phyloP scores from a whole-genome alignment of 352 stramenopile species.

The Phytophthora capsici region DNA sequence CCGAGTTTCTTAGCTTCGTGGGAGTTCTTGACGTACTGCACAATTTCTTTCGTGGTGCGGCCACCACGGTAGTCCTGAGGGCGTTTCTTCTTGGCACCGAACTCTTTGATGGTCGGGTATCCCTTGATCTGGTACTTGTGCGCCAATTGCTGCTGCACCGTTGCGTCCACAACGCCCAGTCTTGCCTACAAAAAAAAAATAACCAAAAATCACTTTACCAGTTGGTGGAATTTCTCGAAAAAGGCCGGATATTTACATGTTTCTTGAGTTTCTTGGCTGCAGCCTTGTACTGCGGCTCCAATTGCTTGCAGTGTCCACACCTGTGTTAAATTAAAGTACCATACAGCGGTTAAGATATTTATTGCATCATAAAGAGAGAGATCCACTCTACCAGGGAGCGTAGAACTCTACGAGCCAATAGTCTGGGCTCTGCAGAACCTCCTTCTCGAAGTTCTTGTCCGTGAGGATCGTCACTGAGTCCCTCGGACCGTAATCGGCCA shows the following conservation, averaged over 20 bases:
- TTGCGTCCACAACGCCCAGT: constrained; percentile 73
- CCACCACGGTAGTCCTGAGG: constrained; percentile 75
- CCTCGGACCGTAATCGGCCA: constrained; percentile 55
- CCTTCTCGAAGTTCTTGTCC: constrained; percentile 85
- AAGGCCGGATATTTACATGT: constrained; percentile 38
- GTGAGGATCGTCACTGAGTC: constrained; percentile 76
- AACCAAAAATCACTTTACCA: neutral
- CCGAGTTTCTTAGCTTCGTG: constrained; percentile 73
- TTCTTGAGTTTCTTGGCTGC: constrained; percentile 89
- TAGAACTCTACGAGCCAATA: constrained; percentile 96
- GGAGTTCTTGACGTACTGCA: constrained; percentile 78
- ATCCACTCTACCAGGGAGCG: constrained; percentile 76
- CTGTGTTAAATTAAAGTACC: constrained; percentile 18
- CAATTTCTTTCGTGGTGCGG: constrained; percentile 65
- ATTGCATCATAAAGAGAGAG: constrained; percentile 8
- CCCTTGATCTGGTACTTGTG: constrained; percentile 83
- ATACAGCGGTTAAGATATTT: neutral
- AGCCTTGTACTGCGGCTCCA: constrained; percentile 90
- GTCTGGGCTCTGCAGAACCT: constrained; percentile 78
- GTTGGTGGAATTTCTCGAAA: constrained; percentile 8
- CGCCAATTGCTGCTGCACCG: constrained; percentile 60
- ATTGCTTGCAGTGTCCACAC: constrained; percentile 92
- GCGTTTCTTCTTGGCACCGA: constrained; percentile 84
- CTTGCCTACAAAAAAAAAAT: constrained; percentile 51
- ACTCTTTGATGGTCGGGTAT: constrained; percentile 88